Conservation (phyloP, 2,329 filamentous ascomycete genomes). For the Chalara sp. region DNA sequence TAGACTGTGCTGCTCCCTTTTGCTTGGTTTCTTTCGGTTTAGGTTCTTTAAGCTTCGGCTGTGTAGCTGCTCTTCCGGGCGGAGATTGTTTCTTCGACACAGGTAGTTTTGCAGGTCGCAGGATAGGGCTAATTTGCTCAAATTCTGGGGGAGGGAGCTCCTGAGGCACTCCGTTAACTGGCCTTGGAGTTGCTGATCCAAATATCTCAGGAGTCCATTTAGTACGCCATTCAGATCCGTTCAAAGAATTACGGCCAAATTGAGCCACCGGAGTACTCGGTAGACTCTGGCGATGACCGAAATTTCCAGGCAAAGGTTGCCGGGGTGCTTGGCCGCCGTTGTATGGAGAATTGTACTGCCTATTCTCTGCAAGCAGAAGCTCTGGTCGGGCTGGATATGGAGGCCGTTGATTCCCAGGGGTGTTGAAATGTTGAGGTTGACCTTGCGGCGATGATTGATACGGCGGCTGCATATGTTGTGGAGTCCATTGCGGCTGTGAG, state of each 20-base stretch:
- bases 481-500: constrained; percentile 17
- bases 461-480: constrained; percentile 9
- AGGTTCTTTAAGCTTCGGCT: constrained; percentile 5
- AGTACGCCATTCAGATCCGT: constrained; percentile 31
- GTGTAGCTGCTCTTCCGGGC: constrained; percentile 11
- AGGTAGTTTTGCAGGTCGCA: constrained; percentile 31
- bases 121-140: constrained; percentile 53
- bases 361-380: constrained; percentile 17
- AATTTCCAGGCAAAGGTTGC: constrained; percentile 4
- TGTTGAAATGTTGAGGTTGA: constrained; percentile 3
- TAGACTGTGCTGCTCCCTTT: constrained; percentile 3
- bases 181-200: constrained; percentile 45
- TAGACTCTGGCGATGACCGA: constrained; percentile 9
- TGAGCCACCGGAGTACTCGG: constrained; percentile 19
- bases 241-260: too few species aligned
- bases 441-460: constrained; percentile 9
- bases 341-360: constrained; percentile 28
- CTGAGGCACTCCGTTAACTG: too few species aligned
- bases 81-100: constrained; percentile 15
- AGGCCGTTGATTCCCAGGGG: neutral
- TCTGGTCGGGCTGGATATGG: constrained; percentile 9
- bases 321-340: constrained; percentile 21
- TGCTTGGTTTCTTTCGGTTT: constrained; percentile 7
- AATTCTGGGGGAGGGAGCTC: constrained; percentile 39
- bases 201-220: constrained; percentile 52